These are phyloP conservation scores for Neurospora discreta DNA, from an alignment of 495 filamentous ascomycete genomes.

Conservation along the genomic window DNA sequence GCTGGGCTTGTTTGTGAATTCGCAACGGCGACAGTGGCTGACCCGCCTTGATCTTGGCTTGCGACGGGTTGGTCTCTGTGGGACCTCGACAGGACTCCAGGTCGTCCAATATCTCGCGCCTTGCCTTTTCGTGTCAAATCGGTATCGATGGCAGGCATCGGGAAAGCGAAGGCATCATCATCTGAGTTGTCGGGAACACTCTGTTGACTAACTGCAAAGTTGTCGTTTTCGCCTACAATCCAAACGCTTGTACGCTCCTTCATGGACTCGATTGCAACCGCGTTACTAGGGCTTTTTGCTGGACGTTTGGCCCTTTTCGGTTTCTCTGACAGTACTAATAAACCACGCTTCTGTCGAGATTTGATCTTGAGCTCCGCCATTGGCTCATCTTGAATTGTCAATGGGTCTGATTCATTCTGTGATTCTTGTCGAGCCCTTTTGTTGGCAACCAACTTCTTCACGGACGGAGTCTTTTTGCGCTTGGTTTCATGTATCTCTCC, in stretches of 20 bases:
- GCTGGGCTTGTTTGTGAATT: neutral
- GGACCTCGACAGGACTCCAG: neutral
- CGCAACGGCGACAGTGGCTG: neutral
- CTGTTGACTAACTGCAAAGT: neutral
- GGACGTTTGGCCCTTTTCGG: neutral
- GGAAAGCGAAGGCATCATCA: neutral
- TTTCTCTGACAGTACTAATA: constrained; percentile 27
- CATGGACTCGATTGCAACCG: neutral
- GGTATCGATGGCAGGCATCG: neutral
- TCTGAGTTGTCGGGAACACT: neutral
- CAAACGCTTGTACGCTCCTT: neutral
- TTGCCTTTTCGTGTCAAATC: neutral
- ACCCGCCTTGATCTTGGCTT: neutral
- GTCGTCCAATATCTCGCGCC: neutral
- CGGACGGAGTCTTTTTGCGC: neutral
- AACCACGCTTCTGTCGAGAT: constrained; percentile 30
- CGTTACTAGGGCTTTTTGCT: neutral
- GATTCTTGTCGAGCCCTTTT: neutral
- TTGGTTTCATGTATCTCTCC: neutral
- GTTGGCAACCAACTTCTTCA: neutral
- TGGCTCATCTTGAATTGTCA: constrained; percentile 12
- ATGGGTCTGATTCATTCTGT: neutral
- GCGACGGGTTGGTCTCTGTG: neutral
- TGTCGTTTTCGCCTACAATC: neutral
- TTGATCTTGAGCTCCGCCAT: constrained; percentile 31